These are phyloP conservation scores for Solioccasus polychromus DNA, from an alignment of 768 basidiomycete genomes.

Conservation along the genomic window DNA sequence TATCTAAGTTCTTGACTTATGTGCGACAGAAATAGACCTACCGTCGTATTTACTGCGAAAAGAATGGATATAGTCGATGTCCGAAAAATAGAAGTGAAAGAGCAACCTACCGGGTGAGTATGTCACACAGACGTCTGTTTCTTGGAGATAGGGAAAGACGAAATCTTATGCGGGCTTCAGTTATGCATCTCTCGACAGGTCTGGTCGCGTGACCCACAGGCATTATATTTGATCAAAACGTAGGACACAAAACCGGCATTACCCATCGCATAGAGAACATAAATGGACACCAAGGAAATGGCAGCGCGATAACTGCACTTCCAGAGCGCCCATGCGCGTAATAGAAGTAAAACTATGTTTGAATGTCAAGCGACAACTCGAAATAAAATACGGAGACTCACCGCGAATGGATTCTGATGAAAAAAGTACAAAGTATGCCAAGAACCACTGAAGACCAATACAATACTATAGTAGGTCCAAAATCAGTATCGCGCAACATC, in stretches of 20 bases:
- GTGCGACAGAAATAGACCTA: too few species aligned
- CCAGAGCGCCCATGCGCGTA: conserved; percentile 22
- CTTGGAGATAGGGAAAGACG: neutral
- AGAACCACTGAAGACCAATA: neutral
- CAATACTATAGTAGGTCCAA: neutral
- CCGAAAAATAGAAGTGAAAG: too few species aligned
- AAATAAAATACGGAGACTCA: too few species aligned
- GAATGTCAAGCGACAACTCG: too few species aligned
- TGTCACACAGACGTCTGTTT: conserved; percentile 1
- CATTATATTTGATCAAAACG: neutral
- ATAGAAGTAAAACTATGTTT: conserved; percentile 15
- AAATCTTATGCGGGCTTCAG: too few species aligned
- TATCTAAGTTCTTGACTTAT: too few species aligned
- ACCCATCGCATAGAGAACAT: conserved; percentile 10
- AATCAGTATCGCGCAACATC: neutral
- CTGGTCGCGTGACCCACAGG: too few species aligned
- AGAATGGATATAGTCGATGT: too few species aligned
- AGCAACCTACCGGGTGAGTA: neutral
- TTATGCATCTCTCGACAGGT: too few species aligned
- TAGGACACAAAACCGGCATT: neutral
- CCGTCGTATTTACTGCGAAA: too few species aligned
- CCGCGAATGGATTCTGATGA: conserved; percentile 15
- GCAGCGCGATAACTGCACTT: conserved; percentile 3
- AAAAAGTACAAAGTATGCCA: neutral
- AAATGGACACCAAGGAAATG: conserved; percentile 6